phyloP scores from a whole-genome alignment of 2,329 filamentous ascomycete species.

The Verruconis gallopava region DNA sequence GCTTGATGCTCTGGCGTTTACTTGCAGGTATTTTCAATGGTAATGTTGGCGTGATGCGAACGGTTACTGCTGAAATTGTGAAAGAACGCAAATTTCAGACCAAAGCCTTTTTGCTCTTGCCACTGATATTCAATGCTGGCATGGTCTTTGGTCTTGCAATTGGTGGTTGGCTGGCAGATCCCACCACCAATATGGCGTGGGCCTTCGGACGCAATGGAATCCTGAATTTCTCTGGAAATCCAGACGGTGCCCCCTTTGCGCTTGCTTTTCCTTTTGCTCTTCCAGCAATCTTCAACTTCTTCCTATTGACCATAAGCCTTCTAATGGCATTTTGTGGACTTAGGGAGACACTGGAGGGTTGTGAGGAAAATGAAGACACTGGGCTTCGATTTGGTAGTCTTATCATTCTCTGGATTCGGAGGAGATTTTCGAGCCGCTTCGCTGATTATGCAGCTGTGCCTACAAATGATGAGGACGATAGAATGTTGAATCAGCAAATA shows the following conservation, averaged over 20 bases:
- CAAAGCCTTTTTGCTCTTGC: conserved; percentile 34
- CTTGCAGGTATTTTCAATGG: conserved; percentile 47
- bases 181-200: conserved; percentile 26
- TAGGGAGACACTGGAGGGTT: conserved; percentile 25
- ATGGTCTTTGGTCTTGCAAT: conserved; percentile 14
- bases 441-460: conserved; percentile 3
- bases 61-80: conserved; percentile 48
- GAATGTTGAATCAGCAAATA: too few species aligned
- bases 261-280: conserved; percentile 39
- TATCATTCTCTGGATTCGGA: conserved; percentile 9
- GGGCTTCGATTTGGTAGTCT: conserved; percentile 6
- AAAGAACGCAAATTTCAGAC: conserved; percentile 42
- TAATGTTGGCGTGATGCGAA: conserved; percentile 49
- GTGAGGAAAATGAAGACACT: conserved; percentile 13
- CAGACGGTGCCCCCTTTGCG: conserved; percentile 27
- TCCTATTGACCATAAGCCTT: conserved; percentile 20
- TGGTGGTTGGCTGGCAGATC: conserved; percentile 34
- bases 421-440: conserved; percentile 18
- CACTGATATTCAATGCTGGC: conserved; percentile 41
- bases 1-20: conserved; percentile 43
- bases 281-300: conserved; percentile 31
- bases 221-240: conserved; percentile 20
- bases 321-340: conserved; percentile 24
- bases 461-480: conserved; percentile 14
- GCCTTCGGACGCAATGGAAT: conserved; percentile 33